Evolutionary conservation across 73 alveolate species (phyloP).

Genomic region (Paramecium sonneborni): DNA sequence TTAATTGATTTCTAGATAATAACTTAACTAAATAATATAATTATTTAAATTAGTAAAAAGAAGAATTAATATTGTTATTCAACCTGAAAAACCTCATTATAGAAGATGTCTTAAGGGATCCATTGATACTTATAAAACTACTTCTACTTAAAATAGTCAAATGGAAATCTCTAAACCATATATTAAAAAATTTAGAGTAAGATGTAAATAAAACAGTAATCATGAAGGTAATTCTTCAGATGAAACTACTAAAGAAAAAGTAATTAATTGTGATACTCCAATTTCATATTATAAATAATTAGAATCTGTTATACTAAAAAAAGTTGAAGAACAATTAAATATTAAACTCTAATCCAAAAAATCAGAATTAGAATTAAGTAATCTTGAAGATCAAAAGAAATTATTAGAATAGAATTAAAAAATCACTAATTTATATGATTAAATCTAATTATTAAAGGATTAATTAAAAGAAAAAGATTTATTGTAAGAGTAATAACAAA

Average conservation of each 20-base stretch:
- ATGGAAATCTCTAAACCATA: not conserved
- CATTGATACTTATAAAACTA: not conserved
- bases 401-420: not conserved
- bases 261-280: not conserved
- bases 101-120: not conserved
- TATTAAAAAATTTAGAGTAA: not conserved
- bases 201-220: not conserved
- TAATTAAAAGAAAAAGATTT: not conserved
- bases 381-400: not conserved
- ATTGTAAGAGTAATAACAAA: not conserved
- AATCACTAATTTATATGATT: not conserved
- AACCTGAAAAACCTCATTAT: not conserved
- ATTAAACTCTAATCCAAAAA: not conserved
- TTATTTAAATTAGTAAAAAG: not conserved
- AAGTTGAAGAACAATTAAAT: not conserved
- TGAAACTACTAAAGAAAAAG: conserved; percentile 4
- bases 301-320: not conserved
- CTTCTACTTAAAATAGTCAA: not conserved
- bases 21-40: not conserved
- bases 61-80: not conserved
- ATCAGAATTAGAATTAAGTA: not conserved
- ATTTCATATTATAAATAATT: not conserved
- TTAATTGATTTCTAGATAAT: not conserved
- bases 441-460: not conserved
- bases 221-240: not conserved